phyloP scores from a whole-genome alignment of 148 eudicot species.

The Chenopodium album region DNA sequence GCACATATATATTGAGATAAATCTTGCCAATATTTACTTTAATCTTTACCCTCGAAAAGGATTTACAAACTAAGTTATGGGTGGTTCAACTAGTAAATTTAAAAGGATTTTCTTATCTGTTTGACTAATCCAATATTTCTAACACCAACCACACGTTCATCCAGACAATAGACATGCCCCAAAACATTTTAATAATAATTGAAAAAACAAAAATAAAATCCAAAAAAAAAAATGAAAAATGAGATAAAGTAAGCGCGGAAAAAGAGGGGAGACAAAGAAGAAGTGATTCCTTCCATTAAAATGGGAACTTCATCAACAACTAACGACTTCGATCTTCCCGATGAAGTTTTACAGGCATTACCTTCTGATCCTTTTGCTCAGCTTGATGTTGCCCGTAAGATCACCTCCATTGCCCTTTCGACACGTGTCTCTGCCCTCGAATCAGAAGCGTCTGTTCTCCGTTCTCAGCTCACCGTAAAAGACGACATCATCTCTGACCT shows the following conservation, averaged over 20 bases:
- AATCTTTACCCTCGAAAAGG: no score
- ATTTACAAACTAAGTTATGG: no score
- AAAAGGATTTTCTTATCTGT: no score
- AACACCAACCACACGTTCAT: no score
- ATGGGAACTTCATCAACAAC: background rate
- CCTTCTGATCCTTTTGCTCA: slow-evolving; percentile 89
- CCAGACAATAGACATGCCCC: no score
- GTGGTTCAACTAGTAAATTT: no score
- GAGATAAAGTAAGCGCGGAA: background rate
- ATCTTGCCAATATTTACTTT: no score
- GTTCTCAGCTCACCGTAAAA: slow-evolving; percentile 46
- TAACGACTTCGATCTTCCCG: slow-evolving; percentile 63
- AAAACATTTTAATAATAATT: no score
- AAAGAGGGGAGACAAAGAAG: background rate
- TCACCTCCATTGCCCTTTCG: slow-evolving; percentile 95
- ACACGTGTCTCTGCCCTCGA: slow-evolving; percentile 84
- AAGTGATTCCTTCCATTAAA: no score
- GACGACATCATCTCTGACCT: slow-evolving; percentile 57
- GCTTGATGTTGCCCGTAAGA: slow-evolving; percentile 89
- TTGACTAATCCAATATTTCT: no score
- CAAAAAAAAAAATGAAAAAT: background rate
- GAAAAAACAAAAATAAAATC: background rate
- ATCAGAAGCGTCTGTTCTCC: slow-evolving; percentile 59
- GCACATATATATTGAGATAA: no score
- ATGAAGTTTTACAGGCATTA: slow-evolving; percentile 52